phyloP scores from a whole-genome alignment of 2,329 filamentous ascomycete genomes.

The Stachybotrys elegans region DNA sequence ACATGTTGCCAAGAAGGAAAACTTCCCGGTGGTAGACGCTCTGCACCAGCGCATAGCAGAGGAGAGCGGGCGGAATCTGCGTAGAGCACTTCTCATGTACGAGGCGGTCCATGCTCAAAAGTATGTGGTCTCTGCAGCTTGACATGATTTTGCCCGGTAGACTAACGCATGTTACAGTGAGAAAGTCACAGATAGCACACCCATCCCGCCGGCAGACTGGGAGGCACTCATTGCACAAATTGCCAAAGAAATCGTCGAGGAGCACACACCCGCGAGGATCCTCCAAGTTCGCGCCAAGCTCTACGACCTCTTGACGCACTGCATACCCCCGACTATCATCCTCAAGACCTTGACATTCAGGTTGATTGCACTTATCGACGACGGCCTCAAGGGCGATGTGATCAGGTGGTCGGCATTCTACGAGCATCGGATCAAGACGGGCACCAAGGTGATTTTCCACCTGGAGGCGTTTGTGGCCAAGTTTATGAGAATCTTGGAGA shows the following conservation, averaged over 20 bases:
- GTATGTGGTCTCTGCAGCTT: slow-evolving; percentile 45
- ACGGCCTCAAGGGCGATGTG: slow-evolving; percentile 83
- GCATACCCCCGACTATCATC: slow-evolving; percentile 91
- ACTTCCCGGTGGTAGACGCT: slow-evolving; percentile 70
- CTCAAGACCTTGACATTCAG: slow-evolving; percentile 95
- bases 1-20: slow-evolving; percentile 68
- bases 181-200: slow-evolving; percentile 79
- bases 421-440: slow-evolving; percentile 88
- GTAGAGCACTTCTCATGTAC: slow-evolving; percentile 90
- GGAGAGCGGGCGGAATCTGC: slow-evolving; percentile 86
- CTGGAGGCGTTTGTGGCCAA: slow-evolving; percentile 97
- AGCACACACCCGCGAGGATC: slow-evolving; percentile 86
- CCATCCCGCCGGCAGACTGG: slow-evolving; percentile 94
- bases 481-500: slow-evolving; percentile 94
- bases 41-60: slow-evolving; percentile 81
- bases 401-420: slow-evolving; percentile 97
- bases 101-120: slow-evolving; percentile 97
- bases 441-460: slow-evolving; percentile 96
- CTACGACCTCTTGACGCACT: slow-evolving; percentile 96
- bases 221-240: slow-evolving; percentile 85
- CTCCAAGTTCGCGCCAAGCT: slow-evolving; percentile 85
- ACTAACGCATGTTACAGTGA: slow-evolving; percentile 56
- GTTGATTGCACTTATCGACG: slow-evolving; percentile 80
- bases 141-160: no score
- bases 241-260: slow-evolving; percentile 87